Percentiles rank a stretch among this genome's conserved stretches.
Conservation (phyloP, 2,329 filamentous ascomycete species). For the Polychaeton citri region DNA sequence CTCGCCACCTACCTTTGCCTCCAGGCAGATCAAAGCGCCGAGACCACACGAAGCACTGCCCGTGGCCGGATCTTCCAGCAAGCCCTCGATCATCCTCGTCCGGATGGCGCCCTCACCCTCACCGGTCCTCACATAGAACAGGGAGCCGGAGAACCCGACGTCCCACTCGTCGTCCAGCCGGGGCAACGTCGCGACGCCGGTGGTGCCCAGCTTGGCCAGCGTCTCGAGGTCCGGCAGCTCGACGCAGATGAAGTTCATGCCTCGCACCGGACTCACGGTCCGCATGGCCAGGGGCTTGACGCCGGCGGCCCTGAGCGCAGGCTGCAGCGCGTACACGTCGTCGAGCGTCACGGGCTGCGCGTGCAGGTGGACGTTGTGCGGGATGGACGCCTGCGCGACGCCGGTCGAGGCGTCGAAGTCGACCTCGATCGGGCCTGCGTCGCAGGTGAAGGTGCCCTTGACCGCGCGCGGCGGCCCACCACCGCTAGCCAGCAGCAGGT, state of each 20-base stretch:
- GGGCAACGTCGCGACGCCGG: constrained; percentile 12
- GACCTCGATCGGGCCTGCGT: constrained; percentile 30
- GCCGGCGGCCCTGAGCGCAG: constrained; percentile 12
- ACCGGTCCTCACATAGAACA: constrained; percentile 41
- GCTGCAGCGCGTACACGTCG: constrained; percentile 23
- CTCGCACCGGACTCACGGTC: constrained; percentile 47
- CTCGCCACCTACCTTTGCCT: constrained; percentile 18
- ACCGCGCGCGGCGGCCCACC: background rate
- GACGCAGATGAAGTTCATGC: constrained; percentile 60
- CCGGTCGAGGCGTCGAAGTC: constrained; percentile 25
- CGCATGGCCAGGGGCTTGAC: constrained; percentile 7
- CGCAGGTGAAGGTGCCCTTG: constrained; percentile 18
- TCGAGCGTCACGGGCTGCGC: constrained; percentile 16
- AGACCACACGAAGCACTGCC: constrained; percentile 37
- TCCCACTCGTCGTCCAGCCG: constrained; percentile 37
- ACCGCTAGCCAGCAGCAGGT: constrained; percentile 5
- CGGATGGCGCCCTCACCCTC: constrained; percentile 26
- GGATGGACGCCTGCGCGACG: constrained; percentile 49
- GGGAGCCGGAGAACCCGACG: constrained; percentile 39
- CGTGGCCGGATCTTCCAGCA: constrained; percentile 36
- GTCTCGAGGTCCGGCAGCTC: constrained; percentile 47
- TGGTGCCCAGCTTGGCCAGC: constrained; percentile 33
- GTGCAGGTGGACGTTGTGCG: constrained; percentile 55
- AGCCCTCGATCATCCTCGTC: constrained; percentile 46
- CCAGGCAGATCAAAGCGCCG: constrained; percentile 31